Conservation (phyloP, 108 stramenopile species). For the Seminavis robusta region DNA sequence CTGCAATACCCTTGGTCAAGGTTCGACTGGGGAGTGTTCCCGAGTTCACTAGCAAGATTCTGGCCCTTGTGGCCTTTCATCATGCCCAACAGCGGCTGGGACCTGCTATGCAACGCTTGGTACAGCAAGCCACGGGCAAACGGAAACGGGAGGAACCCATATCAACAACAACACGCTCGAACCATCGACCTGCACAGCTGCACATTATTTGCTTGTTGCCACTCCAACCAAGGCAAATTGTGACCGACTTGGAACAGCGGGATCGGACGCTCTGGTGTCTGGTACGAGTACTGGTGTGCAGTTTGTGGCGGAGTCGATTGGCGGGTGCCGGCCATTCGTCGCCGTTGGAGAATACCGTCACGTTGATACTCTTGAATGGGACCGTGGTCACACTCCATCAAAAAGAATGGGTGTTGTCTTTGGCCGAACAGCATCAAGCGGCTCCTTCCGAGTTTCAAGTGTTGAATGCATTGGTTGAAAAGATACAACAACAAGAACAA, state of each 20-base stretch:
- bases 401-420: conserved; percentile 40
- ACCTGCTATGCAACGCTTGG: conserved; percentile 26
- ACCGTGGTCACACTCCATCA: conserved; percentile 37
- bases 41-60: conserved; percentile 75
- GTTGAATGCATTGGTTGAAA: conserved; percentile 42
- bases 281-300: conserved; percentile 59
- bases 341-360: conserved; percentile 33
- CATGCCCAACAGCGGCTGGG: conserved; percentile 28
- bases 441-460: conserved; percentile 76
- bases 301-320: conserved; percentile 68
- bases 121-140: conserved; percentile 6
- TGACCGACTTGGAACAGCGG: conserved; percentile 30
- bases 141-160: background rate
- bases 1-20: conserved; percentile 39
- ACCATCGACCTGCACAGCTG: conserved; percentile 21
- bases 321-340: conserved; percentile 14
- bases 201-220: conserved; percentile 52
- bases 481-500: background rate
- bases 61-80: conserved; percentile 64
- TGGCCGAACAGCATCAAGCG: conserved; percentile 72
- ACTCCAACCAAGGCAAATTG: conserved; percentile 22
- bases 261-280: conserved; percentile 59
- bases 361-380: conserved; percentile 59
- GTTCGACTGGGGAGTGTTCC: conserved; percentile 69
- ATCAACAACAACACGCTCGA: background rate